Base-by-base conservation (phyloP, 129 eudicot genomes). In the Solidago caesia region DNA sequence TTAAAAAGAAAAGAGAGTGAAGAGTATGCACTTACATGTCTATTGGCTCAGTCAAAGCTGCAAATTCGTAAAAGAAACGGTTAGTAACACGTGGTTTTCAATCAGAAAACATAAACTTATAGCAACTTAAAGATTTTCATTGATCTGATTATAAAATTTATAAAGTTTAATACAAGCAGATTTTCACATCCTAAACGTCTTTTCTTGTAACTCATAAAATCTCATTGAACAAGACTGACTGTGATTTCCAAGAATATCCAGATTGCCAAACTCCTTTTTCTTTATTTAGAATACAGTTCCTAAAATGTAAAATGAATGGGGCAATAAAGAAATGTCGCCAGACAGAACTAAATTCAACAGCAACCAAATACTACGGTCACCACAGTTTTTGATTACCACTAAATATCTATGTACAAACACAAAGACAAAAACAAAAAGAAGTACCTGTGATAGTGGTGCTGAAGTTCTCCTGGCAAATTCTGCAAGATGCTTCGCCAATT, bases 41-140 rank as follows among this genome's bases (percentile, higher is more conserved):
- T 74, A 93, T 90, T 39, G 98, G 78, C 85, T 93, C 98, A 0
- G 98, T 86, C 79, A 93, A 81, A 69, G 98, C 98, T 85, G 97
- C 81, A 77, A 8, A 41, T 57, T 65, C 51, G 42, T n/a, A 59
- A 60, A 41, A 71, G 16, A 60, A 27, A 73, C 7, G 67, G 21
- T 25, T 41, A 49, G 52, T 53, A 52, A 49, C 53, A 48, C 5
- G 7, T 3, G 5, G 14, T 9, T 44, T 44, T 63, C 8, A 63
- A 4, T 44, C 44, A 41, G 41, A 45, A 44, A 44, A 39, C 4
- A 5, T 26, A 63, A 63, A 5, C 44, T 33, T 63, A 10, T 63
- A 51, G 29, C 29, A 1, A 53, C 15, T 25, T 56, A 25, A 56
- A 56, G 4, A 14, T 53, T 13, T 53, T 53, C 59, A 53, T n/a